Base-by-base conservation (phyloP, 148 eudicot species). In the Rhododendron simsii region DNA sequence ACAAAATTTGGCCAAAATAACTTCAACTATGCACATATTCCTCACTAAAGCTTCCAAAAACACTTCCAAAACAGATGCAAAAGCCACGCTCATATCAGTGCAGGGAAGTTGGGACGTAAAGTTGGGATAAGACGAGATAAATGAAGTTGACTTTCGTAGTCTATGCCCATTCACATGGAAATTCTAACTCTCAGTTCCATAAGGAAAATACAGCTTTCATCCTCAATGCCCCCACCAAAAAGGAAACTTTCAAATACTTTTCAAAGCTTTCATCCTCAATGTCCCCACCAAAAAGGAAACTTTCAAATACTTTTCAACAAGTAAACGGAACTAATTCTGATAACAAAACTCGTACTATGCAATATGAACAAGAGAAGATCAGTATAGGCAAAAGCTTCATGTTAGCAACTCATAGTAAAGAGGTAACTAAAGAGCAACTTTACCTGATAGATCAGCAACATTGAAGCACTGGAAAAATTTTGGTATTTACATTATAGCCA, bases 401-500 rank as follows among this genome's bases (percentile, higher is more conserved):
- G 28, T 55, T 37, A 7, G 80, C 20, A 83, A 44, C 30, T 8
- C 26, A 28, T 48, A 18, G 28, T 12, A 18, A 73, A 44, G 41
- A 83, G 45, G 26, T n/a, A 45, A 33, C 30, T 48, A 48, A 44
- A 67, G 4, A 71, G 18, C 59, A 47, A 37, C 30, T 75, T 75
- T 51, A 84, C 86, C 86, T 84, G 69, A 51, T 84, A 84, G 53
- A 67, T 26, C 44, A 63, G 63, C 81, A 75, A 74, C 4, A 77
- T 21, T 35, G 51, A 51, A 23, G 81, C 39, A 75, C 74, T 3
- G 12, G 53, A 37, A 78, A 47, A 44, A 33, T 71, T 59, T 55
- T 44, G 45, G 15, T 79, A 87, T 78, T 26, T 79, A 87, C 88
- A 87, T 57, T 51, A 77, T 82, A 80, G 80, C 35, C 86, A 86